A percentile compares a stretch with the other conserved stretches of the same genome.
Evolutionary conservation across 2,329 filamentous ascomycete genomes (phyloP).

Genomic region (Lojkania enalia): DNA sequence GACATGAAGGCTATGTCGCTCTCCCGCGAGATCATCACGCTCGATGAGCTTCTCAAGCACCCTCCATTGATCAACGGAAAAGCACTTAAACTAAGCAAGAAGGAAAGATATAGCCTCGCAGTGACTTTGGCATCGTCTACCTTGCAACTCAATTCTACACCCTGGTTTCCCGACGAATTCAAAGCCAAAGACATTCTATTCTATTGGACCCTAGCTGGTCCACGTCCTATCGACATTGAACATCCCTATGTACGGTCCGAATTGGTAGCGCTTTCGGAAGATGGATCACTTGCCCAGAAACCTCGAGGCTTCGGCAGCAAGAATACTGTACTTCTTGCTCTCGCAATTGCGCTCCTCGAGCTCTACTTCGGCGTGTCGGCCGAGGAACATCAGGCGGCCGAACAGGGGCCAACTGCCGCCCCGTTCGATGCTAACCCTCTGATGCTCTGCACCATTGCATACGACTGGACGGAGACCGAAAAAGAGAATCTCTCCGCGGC

Average conservation of each 20-base stretch:
- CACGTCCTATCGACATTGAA: constrained; percentile 32
- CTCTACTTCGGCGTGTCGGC: constrained; percentile 43
- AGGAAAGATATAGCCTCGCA: constrained; percentile 40
- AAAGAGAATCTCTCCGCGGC: constrained; percentile 43
- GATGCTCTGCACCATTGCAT: constrained; percentile 36
- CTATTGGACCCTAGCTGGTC: constrained; percentile 22
- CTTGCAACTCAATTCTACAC: constrained; percentile 42
- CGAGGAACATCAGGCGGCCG: constrained; percentile 31
- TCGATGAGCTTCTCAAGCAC: constrained; percentile 34
- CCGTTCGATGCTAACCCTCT: constrained; percentile 29
- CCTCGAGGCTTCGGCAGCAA: constrained; percentile 33
- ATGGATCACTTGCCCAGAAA: constrained; percentile 10
- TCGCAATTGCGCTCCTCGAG: constrained; percentile 41
- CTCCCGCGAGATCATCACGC: constrained; percentile 28
- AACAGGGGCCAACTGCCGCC: constrained; percentile 19
- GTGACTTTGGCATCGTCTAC: constrained; percentile 42
- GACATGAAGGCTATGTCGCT: constrained; percentile 14
- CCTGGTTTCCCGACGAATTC: constrained; percentile 43
- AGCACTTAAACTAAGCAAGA: constrained; percentile 36
- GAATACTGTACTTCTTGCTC: constrained; percentile 39
- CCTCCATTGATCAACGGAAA: constrained; percentile 32
- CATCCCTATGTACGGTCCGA: constrained; percentile 36
- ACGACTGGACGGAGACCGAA: constrained; percentile 39
- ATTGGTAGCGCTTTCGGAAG: constrained; percentile 11
- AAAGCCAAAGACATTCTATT: constrained; percentile 40